Conservation (phyloP, 768 basidiomycete genomes). For the Tylopilus vinaceipallidus region DNA sequence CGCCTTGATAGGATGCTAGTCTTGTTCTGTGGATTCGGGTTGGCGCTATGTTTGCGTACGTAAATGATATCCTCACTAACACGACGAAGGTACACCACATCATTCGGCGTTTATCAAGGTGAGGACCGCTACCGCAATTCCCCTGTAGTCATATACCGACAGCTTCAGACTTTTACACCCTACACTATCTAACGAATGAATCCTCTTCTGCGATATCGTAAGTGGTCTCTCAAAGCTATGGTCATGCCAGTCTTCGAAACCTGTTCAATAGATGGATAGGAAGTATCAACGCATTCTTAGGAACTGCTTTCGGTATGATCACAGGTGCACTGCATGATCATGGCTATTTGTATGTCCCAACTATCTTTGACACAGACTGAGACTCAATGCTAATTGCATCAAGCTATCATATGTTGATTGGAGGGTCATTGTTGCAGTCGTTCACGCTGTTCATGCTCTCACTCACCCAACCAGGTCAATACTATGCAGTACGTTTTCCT, state of each 20-base stretch:
- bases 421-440: slow-evolving; percentile 43
- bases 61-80: neutral
- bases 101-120: slow-evolving; percentile 44
- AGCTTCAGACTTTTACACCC: slow-evolving; percentile 37
- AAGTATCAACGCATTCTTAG: slow-evolving; percentile 43
- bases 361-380: neutral
- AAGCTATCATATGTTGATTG: slow-evolving; percentile 45
- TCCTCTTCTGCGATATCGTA: slow-evolving; percentile 38
- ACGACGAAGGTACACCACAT: slow-evolving; percentile 29
- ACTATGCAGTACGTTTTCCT: slow-evolving; percentile 38
- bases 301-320: slow-evolving; percentile 37
- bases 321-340: slow-evolving; percentile 47
- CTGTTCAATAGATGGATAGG: slow-evolving; percentile 40
- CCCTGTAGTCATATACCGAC: neutral
- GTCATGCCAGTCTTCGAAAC: neutral
- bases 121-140: neutral
- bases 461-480: slow-evolving; percentile 38
- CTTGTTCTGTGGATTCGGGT: slow-evolving; percentile 36
- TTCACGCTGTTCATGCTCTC: slow-evolving; percentile 45
- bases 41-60: neutral
- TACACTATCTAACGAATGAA: slow-evolving; percentile 33
- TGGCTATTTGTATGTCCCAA: slow-evolving; percentile 43
- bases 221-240: slow-evolving; percentile 6
- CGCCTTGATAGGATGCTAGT: slow-evolving; percentile 25
- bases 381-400: neutral